These are phyloP conservation scores for Sphagnum tenellum DNA, from an alignment of 225 moss, liverwort and hornwort genomes.

Conservation along the genomic window DNA sequence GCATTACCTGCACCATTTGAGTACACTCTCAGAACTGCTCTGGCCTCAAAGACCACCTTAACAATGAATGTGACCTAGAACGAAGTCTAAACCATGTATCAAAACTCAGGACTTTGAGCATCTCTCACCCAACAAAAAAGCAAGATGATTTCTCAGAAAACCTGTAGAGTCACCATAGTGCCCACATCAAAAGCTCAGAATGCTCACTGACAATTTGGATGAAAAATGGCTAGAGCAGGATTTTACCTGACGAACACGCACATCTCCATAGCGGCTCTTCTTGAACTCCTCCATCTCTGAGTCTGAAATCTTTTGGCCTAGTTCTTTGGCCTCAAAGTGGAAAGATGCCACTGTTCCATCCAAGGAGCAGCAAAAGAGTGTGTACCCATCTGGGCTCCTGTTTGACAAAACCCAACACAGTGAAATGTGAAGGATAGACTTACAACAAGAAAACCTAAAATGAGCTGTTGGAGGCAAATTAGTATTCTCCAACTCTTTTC, in stretches of 20 bases:
- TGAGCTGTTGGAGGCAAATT: too few species aligned
- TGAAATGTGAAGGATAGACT: too few species aligned
- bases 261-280: conserved; percentile 89
- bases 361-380: conserved; percentile 88
- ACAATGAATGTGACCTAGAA: too few species aligned
- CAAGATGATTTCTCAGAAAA: background rate
- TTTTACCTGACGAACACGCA: conserved; percentile 67
- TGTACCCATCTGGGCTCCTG: conserved; percentile 96
- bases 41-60: background rate
- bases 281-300: conserved; percentile 92
- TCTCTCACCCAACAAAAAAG: background rate
- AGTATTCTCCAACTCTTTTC: too few species aligned
- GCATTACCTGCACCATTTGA: conserved; percentile 30
- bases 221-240: background rate
- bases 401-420: conserved; percentile 7
- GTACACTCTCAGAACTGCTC: background rate
- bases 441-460: too few species aligned
- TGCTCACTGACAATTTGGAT: conserved; percentile 1
- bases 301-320: conserved; percentile 72
- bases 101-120: background rate
- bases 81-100: background rate
- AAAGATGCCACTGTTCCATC: conserved; percentile 92
- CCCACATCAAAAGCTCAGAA: background rate
- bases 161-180: background rate
- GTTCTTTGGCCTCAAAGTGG: conserved; percentile 74